phyloP scores from a whole-genome alignment of 2,329 filamentous ascomycete species.

The Cladosporium sp. region DNA sequence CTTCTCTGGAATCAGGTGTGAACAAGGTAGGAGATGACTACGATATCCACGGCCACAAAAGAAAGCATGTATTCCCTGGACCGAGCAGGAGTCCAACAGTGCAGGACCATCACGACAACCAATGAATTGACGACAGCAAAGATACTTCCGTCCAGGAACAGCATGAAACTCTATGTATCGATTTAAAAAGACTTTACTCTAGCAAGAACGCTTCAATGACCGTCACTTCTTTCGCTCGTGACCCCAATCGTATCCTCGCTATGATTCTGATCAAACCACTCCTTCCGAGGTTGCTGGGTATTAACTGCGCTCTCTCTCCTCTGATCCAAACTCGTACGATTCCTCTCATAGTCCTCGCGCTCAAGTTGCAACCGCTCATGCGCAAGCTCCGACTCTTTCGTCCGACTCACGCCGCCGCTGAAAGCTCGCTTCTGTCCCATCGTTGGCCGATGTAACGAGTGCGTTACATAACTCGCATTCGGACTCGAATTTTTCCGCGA shows the following conservation, averaged over 20 bases:
- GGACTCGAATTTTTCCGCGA: conserved; percentile 12
- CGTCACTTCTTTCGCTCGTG: neutral
- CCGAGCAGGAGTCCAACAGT: neutral
- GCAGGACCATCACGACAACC: neutral
- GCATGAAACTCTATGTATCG: conserved; percentile 6
- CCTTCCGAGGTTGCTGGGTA: conserved; percentile 21
- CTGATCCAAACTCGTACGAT: conserved; percentile 26
- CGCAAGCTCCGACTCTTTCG: conserved; percentile 39
- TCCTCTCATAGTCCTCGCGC: conserved; percentile 31
- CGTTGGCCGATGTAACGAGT: conserved; percentile 11
- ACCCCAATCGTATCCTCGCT: conserved; percentile 20
- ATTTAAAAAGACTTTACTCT: neutral
- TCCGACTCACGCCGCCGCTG: conserved; percentile 30
- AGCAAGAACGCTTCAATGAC: neutral
- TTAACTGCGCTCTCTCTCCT: conserved; percentile 24
- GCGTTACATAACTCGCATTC: conserved; percentile 17
- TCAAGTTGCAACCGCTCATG: conserved; percentile 42
- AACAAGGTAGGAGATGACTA: neutral
- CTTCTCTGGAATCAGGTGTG: neutral
- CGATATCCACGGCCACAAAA: neutral
- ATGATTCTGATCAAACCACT: conserved; percentile 34
- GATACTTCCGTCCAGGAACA: neutral
- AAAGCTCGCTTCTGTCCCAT: conserved; percentile 28
- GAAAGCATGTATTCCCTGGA: neutral
- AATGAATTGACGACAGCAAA: conserved; percentile 5